Evolutionary conservation across 176 grass and related monocot genomes (phyloP).

Genomic region (Oryza meridionalis): DNA sequence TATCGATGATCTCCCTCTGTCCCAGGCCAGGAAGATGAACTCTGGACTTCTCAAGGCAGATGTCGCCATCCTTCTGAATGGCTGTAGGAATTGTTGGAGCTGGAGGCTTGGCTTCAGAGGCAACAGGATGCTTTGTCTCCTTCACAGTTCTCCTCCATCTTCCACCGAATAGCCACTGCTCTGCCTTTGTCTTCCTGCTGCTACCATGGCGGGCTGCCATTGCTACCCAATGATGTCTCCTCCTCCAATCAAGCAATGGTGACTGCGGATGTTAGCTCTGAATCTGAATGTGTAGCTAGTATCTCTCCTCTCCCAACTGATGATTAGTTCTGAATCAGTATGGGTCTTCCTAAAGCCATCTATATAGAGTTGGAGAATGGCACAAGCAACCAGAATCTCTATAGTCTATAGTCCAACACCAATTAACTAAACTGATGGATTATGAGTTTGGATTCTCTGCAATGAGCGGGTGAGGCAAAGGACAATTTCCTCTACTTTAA

Average conservation of each 20-base stretch:
- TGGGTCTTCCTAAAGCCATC: conserved; percentile 16
- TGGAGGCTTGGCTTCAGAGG: conserved; percentile 37
- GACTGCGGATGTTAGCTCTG: conserved; percentile 26
- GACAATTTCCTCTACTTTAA: conserved; percentile 38
- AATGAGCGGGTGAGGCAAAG: conserved; percentile 46
- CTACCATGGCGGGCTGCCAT: conserved; percentile 37
- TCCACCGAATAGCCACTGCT: conserved; percentile 48
- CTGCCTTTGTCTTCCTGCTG: conserved; percentile 43
- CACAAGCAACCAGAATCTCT: conserved; percentile 31
- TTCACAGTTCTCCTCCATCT: conserved; percentile 46
- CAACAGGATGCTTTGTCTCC: conserved; percentile 35
- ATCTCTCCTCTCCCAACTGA: conserved; percentile 9
- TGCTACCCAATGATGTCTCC: conserved; percentile 5
- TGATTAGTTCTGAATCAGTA: conserved; percentile 41
- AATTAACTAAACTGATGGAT: conserved; percentile 49
- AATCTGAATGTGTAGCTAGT: conserved; percentile 33
- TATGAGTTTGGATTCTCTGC: conserved; percentile 50
- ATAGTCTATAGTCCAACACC: conserved; percentile 1
- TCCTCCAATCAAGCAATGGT: not conserved
- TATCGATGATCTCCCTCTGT: conserved; percentile 28
- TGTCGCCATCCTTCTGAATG: conserved; percentile 38
- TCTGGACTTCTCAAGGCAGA: conserved; percentile 42
- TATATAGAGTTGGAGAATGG: conserved; percentile 46
- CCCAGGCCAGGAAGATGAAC: conserved; percentile 43
- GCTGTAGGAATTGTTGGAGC: conserved; percentile 20